Evolutionary conservation across 352 stramenopile genomes (phyloP).

Genomic region (Phytophthora pistaciae): DNA sequence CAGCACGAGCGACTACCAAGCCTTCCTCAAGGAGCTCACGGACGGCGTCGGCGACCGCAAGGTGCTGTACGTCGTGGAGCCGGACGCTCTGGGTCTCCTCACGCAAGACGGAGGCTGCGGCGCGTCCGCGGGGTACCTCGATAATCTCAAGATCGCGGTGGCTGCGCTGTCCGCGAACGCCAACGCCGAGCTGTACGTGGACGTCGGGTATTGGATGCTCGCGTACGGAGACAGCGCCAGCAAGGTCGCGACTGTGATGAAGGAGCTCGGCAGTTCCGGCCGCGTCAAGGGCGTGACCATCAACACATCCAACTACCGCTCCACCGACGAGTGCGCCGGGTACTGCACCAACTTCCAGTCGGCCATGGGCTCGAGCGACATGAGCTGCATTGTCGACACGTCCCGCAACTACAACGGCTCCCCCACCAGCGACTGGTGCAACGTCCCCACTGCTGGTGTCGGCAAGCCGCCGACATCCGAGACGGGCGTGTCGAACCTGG

Average conservation of each 20-base stretch:
- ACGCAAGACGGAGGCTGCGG: conserved; percentile 50
- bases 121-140: conserved; percentile 45
- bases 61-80: conserved; percentile 69
- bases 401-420: conserved; percentile 60
- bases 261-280: conserved; percentile 42
- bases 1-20: conserved; percentile 48
- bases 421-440: conserved; percentile 69
- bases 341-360: conserved; percentile 65
- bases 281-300: conserved; percentile 65
- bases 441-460: conserved; percentile 57
- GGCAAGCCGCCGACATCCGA: conserved; percentile 53
- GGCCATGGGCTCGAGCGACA: conserved; percentile 43
- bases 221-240: conserved; percentile 30
- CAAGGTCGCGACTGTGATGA: conserved; percentile 45
- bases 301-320: conserved; percentile 80
- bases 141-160: conserved; percentile 58
- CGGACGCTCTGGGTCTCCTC: conserved; percentile 58
- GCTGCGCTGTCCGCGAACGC: conserved; percentile 53
- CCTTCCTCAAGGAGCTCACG: conserved; percentile 52
- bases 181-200: conserved; percentile 67
- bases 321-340: conserved; percentile 43
- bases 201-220: conserved; percentile 70
- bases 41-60: conserved; percentile 55
- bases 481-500: conserved; percentile 52
- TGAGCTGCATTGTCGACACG: conserved; percentile 68